Percentiles rank a stretch among this genome's conserved stretches.
phyloP scores from a whole-genome alignment of 768 basidiomycete genomes.

The Podaxis sp. region DNA sequence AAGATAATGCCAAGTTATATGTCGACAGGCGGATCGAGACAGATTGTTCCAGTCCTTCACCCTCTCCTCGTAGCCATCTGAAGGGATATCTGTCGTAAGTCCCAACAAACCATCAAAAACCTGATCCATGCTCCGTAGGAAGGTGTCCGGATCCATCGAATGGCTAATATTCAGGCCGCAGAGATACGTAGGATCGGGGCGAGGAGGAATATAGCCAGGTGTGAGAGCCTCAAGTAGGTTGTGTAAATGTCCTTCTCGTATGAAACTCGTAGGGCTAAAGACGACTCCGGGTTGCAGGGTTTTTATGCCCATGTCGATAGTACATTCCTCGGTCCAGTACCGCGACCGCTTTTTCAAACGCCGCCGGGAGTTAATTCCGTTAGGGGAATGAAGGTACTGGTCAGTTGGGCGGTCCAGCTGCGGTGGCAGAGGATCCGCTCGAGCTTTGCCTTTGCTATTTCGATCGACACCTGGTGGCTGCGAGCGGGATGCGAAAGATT shows the following conservation, averaged over 20 bases:
- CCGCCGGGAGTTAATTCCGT: neutral
- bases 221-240: neutral
- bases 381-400: neutral
- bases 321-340: neutral
- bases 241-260: constrained; percentile 6
- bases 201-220: neutral
- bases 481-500: neutral
- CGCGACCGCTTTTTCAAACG: neutral
- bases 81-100: constrained; percentile 6
- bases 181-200: constrained; percentile 6
- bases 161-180: constrained; percentile 3
- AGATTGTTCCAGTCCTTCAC: constrained; percentile 8
- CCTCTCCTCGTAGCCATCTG: constrained; percentile 11
- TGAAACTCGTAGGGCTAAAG: neutral
- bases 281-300: neutral
- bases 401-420: neutral
- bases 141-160: neutral
- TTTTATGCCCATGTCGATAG: constrained; percentile 10
- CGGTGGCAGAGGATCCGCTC: neutral
- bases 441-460: neutral
- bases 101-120: constrained; percentile 9
- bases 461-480: neutral
- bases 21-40: neutral
- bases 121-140: neutral
- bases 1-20: constrained; percentile 6